Conservation (phyloP, 108 stramenopile species). For the Asterionellopsis glacialis region DNA sequence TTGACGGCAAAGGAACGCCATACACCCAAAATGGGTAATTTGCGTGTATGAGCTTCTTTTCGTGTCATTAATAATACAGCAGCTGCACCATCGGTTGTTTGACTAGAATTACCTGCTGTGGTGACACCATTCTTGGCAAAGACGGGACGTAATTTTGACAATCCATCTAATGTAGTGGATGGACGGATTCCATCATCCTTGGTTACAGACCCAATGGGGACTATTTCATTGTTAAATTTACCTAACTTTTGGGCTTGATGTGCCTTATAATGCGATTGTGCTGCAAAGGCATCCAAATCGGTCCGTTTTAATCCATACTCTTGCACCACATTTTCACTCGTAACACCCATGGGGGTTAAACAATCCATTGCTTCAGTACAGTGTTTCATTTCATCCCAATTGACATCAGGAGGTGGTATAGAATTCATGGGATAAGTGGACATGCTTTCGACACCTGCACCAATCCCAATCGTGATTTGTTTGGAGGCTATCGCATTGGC, state of each 20-base stretch:
- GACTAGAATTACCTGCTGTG: constrained; percentile 90
- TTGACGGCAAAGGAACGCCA: constrained; percentile 78
- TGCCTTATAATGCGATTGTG: constrained; percentile 83
- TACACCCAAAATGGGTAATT: constrained; percentile 73
- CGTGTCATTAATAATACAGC: constrained; percentile 90
- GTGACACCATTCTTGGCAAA: constrained; percentile 83
- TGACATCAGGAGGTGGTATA: constrained; percentile 61
- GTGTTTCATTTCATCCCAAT: constrained; percentile 57
- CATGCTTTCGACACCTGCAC: constrained; percentile 94
- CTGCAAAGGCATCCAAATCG: constrained; percentile 85
- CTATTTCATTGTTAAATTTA: constrained; percentile 86
- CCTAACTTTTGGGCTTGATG: constrained; percentile 65
- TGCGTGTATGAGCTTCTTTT: constrained; percentile 52
- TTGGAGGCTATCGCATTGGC: constrained; percentile 76
- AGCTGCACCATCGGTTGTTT: constrained; percentile 96
- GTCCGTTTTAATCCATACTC: constrained; percentile 64
- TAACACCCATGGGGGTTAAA: constrained; percentile 94
- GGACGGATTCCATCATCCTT: constrained; percentile 92
- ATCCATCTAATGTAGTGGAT: constrained; percentile 62
- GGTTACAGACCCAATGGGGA: constrained; percentile 67
- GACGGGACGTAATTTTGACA: constrained; percentile 77
- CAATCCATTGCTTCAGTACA: constrained; percentile 68
- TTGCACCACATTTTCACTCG: constrained; percentile 89
- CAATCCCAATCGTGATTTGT: constrained; percentile 85
- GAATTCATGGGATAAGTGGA: constrained; percentile 62